Conservation (phyloP, 2,329 filamentous ascomycete genomes). For the Exophiala bonariae region DNA sequence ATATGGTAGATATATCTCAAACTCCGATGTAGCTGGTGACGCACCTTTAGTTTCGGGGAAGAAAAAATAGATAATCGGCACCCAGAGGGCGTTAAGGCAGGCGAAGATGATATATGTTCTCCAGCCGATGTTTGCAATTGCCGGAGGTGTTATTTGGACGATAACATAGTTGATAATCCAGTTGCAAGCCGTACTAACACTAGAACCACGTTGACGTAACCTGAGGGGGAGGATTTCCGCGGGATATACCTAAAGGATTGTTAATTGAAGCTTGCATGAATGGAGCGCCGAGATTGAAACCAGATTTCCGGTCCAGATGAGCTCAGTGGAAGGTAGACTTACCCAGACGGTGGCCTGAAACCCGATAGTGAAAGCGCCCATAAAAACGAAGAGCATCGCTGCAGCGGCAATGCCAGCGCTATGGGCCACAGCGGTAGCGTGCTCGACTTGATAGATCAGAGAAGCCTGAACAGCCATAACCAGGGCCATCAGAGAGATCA, state of each 20-base stretch:
- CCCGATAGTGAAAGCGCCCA: conserved; percentile 43
- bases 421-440: conserved; percentile 35
- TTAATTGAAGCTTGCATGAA: not conserved
- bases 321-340: not conserved
- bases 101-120: conserved; percentile 46
- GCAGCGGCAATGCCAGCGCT: conserved; percentile 41
- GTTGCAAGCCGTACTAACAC: conserved; percentile 35
- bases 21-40: not conserved
- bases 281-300: not conserved
- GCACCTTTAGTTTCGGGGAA: conserved; percentile 26
- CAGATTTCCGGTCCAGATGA: not conserved
- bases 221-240: conserved; percentile 36
- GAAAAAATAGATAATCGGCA: conserved; percentile 35
- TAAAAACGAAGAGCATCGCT: conserved; percentile 44
- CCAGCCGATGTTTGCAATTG: conserved; percentile 48
- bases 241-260: conserved; percentile 30
- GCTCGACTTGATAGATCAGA: conserved; percentile 43
- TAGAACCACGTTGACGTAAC: conserved; percentile 33
- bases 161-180: conserved; percentile 41
- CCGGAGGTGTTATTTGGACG: conserved; percentile 37
- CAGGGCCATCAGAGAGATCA: conserved; percentile 42
- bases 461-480: conserved; percentile 44
- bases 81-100: conserved; percentile 36
- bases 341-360: conserved; percentile 41
- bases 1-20: not conserved